Evolutionary conservation across 1,284 basidiomycete species (phyloP).

Genomic region (Malassezia dermatis): DNA sequence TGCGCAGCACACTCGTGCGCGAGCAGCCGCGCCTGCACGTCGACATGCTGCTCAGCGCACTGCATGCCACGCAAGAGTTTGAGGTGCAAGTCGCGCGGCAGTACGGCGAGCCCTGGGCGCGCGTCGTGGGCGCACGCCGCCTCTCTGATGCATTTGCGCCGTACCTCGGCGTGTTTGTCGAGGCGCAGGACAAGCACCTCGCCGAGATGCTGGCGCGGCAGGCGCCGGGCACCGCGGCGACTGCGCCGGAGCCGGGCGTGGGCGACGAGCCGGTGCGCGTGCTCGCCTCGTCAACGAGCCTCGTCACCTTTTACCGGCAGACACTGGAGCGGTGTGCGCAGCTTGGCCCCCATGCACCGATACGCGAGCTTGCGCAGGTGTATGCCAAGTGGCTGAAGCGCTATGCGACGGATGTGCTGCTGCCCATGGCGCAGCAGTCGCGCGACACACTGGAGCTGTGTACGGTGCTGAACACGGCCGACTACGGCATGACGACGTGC

Average conservation of each 20-base stretch:
- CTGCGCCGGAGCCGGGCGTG: constrained; percentile 28
- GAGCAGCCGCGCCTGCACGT: constrained; percentile 36
- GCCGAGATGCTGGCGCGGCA: constrained; percentile 32
- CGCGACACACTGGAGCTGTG: constrained; percentile 35
- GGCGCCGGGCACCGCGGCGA: constrained; percentile 1
- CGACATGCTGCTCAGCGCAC: constrained; percentile 33
- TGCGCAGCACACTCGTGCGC: constrained; percentile 38
- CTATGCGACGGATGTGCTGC: constrained; percentile 69
- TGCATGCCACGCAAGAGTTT: constrained; percentile 41
- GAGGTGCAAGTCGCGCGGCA: constrained; percentile 30
- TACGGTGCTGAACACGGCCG: constrained; percentile 85
- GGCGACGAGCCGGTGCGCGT: constrained; percentile 53
- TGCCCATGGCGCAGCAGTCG: constrained; percentile 56
- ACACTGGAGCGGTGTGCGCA: constrained; percentile 83
- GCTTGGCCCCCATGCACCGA: constrained; percentile 36
- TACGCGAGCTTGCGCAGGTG: constrained; percentile 35
- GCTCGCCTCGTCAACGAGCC: constrained; percentile 81
- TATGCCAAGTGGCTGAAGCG: constrained; percentile 87
- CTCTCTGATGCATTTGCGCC: constrained; percentile 73
- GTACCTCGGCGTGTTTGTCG: constrained; percentile 83
- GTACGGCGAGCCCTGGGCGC: constrained; percentile 22
- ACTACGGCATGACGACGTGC: constrained; percentile 89
- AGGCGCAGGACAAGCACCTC: constrained; percentile 73
- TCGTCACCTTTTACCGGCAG: constrained; percentile 95
- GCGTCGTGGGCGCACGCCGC: neutral